A percentile compares a stretch with the other conserved stretches of the same genome.
Evolutionary conservation across 1,284 basidiomycete genomes (phyloP).

Genomic region (Leccinum solheimii): DNA sequence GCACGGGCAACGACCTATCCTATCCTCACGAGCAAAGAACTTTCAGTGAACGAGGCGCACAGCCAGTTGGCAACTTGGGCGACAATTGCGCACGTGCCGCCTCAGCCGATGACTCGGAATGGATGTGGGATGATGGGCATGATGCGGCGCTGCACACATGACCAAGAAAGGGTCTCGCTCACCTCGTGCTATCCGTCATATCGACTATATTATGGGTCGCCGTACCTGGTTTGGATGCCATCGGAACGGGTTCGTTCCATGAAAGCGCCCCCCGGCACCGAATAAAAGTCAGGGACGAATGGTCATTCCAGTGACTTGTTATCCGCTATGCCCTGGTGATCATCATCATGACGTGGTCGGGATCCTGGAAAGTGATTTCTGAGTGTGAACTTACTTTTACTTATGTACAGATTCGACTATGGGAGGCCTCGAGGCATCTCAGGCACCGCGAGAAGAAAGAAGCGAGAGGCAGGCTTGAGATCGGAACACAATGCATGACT

Average conservation of each 20-base stretch:
- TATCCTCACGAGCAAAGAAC: background rate
- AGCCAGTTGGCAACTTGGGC: background rate
- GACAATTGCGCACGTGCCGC: background rate
- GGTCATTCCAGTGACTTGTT: background rate
- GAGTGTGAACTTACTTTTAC: background rate
- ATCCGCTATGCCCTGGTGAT: background rate
- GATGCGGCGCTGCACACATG: background rate
- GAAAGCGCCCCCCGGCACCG: conserved; percentile 1
- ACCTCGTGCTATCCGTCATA: conserved; percentile 2
- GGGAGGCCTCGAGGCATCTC: background rate
- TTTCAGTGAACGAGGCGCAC: background rate
- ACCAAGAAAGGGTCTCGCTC: conserved; percentile 8
- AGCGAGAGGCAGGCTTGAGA: background rate
- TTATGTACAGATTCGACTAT: background rate
- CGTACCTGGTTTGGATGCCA: background rate
- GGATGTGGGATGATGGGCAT: background rate
- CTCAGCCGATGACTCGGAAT: background rate
- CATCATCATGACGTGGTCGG: background rate
- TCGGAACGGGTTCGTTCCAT: background rate
- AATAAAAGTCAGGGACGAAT: conserved; percentile 13
- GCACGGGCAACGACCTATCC: background rate
- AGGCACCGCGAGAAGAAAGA: conserved; percentile 1
- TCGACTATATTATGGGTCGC: background rate
- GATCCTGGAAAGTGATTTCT: background rate
- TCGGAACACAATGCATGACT: background rate